These are phyloP conservation scores for Trichosporon coremiiforme DNA, from an alignment of 1,284 basidiomycete genomes.

Conservation along the genomic window DNA sequence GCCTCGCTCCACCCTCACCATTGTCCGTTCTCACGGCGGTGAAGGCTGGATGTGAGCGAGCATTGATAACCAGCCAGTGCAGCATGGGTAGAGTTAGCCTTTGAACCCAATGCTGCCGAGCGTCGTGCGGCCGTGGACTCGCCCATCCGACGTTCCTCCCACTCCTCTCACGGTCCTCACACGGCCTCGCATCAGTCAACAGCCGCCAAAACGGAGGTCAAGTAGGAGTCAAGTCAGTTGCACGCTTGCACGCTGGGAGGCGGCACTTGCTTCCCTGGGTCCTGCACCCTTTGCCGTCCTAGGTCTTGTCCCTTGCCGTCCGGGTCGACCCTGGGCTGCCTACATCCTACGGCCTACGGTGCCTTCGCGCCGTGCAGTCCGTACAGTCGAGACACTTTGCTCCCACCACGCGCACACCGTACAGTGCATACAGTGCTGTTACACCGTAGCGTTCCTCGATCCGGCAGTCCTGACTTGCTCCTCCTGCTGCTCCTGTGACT, in stretches of 20 bases:
- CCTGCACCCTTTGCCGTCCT: no score
- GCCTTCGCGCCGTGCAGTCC: not conserved
- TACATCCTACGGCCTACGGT: not conserved
- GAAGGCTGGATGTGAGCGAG: not conserved
- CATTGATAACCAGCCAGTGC: not conserved
- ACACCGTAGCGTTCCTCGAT: conserved; percentile 4
- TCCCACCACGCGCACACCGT: not conserved
- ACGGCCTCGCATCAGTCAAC: not conserved
- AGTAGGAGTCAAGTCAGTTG: not conserved
- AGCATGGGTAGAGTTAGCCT: conserved; percentile 10
- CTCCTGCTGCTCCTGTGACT: not conserved
- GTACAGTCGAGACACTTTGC: no score
- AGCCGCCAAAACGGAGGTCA: not conserved
- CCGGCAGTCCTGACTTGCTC: not conserved
- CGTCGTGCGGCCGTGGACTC: not conserved
- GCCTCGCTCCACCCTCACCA: not conserved
- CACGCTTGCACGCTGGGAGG: no score
- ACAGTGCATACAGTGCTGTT: not conserved
- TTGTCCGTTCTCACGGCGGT: not conserved
- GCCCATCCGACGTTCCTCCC: not conserved
- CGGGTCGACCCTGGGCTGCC: not conserved
- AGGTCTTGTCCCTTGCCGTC: not conserved
- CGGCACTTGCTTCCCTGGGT: not conserved
- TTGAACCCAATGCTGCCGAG: conserved; percentile 15
- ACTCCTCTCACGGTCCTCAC: no score